Evolutionary conservation across 2,329 filamentous ascomycete species (phyloP), one percentile per base, ranked within the genome.

Genomic region (Stemphylium beticola): DNA sequence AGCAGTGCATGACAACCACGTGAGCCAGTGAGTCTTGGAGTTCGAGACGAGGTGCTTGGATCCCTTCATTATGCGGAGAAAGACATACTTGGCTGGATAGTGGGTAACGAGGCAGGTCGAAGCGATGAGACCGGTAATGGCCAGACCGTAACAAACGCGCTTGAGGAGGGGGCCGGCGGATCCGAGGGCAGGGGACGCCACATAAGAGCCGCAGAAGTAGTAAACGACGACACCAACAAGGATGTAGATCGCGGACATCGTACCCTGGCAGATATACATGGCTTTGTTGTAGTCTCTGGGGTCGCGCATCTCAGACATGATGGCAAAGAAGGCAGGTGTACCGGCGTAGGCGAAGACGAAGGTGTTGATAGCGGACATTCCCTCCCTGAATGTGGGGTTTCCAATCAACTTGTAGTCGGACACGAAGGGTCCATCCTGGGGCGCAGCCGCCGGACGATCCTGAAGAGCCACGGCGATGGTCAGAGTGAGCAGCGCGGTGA

Each of bases 61-160:
- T 51, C 87, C 87, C 0, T 86, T 85, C 48, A 90, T 84, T 44
- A 89, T 77, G 56, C 89, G 89, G 11, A 88, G 88, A 33, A 87
- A 86, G 8, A 57, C 26, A 32, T 53, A 53, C 9, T 57, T 57
- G 14, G 48, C 43, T 2, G 53, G 38, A 15, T 34, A 50, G 37
- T 29, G 42, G 31, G 37, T 41, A n/a, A 51, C 36, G 12, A 56
- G 48, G 15, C 41, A 47, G 6, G 41, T 49, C 12, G 41, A 42
- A 31, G 38, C 48, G 26, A 51, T 51, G 17, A 38, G 22, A 40
- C 38, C 17, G 43, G 43, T 18, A 48, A 79, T 1, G 87, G 42
- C 42, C 6, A 45, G 24, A 17, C 41, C 42, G 9, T 45, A 87
- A 17, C 87, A 87, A 9, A 87, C 76, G 65, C 88, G 87, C 29